These are phyloP conservation scores for Podospora appendiculata DNA, from an alignment of 495 filamentous ascomycete genomes.

Conservation along the genomic window DNA sequence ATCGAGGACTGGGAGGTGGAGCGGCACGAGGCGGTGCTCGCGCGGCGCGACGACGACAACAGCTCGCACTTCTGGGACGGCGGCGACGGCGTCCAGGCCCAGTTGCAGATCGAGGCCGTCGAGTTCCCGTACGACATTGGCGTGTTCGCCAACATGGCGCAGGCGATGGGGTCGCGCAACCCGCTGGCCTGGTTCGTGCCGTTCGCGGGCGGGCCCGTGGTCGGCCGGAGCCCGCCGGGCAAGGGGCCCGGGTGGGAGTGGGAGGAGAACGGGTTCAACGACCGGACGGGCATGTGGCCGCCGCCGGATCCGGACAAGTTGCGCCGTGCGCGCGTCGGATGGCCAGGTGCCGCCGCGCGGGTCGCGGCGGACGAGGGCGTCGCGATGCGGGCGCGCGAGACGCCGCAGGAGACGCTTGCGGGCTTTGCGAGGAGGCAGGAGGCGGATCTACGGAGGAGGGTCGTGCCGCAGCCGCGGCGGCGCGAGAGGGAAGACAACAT, in stretches of 20 bases:
- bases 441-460: slow-evolving; percentile 38
- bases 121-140: slow-evolving; percentile 94
- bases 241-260: slow-evolving; percentile 52
- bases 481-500: slow-evolving; percentile 18
- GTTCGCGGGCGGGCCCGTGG: slow-evolving; percentile 29
- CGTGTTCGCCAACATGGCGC: slow-evolving; percentile 75
- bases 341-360: slow-evolving; percentile 16
- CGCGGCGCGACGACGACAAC: slow-evolving; percentile 46
- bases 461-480: neutral
- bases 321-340: slow-evolving; percentile 33
- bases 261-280: slow-evolving; percentile 84
- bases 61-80: slow-evolving; percentile 25
- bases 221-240: slow-evolving; percentile 11
- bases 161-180: slow-evolving; percentile 82
- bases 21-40: slow-evolving; percentile 71
- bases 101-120: slow-evolving; percentile 62
- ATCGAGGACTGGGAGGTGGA: slow-evolving; percentile 95
- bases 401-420: slow-evolving; percentile 20
- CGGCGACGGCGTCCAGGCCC: neutral
- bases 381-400: slow-evolving; percentile 7
- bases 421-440: slow-evolving; percentile 27
- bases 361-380: neutral
- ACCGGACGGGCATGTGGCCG: slow-evolving; percentile 62
- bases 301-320: slow-evolving; percentile 85
- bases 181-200: slow-evolving; percentile 58